Percentiles rank a stretch among this genome's conserved stretches.
Conservation (phyloP, 2,329 filamentous ascomycete species). For the Fusarium sp. region DNA sequence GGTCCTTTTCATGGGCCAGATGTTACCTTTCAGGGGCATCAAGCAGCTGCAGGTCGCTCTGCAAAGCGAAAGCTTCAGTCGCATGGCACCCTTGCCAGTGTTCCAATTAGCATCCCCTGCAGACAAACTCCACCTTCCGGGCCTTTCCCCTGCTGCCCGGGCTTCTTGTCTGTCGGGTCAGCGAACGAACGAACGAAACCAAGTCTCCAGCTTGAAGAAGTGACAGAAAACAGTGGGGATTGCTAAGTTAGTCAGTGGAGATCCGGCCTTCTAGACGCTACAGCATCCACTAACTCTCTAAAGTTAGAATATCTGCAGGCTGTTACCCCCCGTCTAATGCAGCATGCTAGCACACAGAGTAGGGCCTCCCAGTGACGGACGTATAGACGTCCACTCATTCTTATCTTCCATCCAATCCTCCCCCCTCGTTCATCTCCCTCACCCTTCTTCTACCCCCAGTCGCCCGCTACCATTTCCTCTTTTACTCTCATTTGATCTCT, state of each 20-base stretch:
- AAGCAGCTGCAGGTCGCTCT: constrained; percentile 24
- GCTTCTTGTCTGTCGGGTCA: constrained; percentile 8
- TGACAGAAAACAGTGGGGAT: constrained; percentile 1
- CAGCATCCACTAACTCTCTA: constrained; percentile 30
- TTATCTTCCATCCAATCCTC: constrained; percentile 39
- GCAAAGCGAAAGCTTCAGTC: constrained; percentile 33
- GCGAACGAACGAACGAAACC: constrained; percentile 14
- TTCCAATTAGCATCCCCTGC: constrained; percentile 36
- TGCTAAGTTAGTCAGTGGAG: constrained; percentile 13
- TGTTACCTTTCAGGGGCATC: constrained; percentile 32
- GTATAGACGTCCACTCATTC: constrained; percentile 13
- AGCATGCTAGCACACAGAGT: neutral
- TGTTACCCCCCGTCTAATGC: constrained; percentile 12
- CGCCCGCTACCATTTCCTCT: constrained; percentile 42
- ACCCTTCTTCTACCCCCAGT: constrained; percentile 46
- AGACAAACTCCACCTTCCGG: constrained; percentile 32
- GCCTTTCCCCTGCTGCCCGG: constrained; percentile 25
- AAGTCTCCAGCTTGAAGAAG: constrained; percentile 9
- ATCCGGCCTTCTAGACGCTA: constrained; percentile 25
- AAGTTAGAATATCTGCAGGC: constrained; percentile 29
- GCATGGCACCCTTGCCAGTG: constrained; percentile 38
- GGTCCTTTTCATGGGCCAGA: neutral
- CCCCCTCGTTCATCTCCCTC: constrained; percentile 34
- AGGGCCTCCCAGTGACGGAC: neutral
- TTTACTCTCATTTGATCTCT: constrained; percentile 44